phyloP scores from a whole-genome alignment of 805 yeast genomes.

The Monosporozyma servazzii region DNA sequence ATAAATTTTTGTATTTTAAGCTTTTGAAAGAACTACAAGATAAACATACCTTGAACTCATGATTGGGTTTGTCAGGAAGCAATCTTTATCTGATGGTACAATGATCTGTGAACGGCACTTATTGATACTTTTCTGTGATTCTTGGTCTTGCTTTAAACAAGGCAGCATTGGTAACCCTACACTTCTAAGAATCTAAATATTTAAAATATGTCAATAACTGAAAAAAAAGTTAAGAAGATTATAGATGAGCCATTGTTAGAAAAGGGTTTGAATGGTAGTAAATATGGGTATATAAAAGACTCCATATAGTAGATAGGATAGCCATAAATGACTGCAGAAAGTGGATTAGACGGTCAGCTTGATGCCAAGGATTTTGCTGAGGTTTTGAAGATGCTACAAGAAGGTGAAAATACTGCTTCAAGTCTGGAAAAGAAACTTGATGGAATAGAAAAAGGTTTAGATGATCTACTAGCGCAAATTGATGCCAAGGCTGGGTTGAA shows the following conservation, averaged over 20 bases:
- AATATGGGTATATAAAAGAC: not conserved
- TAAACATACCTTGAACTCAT: conserved; percentile 9
- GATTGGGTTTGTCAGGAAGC: not conserved
- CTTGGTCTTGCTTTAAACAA: not conserved
- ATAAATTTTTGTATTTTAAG: not conserved
- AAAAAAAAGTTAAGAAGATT: not conserved
- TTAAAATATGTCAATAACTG: not conserved
- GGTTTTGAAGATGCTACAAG: conserved; percentile 50
- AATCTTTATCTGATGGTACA: not conserved
- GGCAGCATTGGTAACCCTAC: not conserved
- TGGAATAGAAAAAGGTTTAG: conserved; percentile 42
- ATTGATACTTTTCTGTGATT: not conserved
- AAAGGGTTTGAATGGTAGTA: not conserved
- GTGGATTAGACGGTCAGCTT: conserved; percentile 30
- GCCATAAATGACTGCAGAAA: conserved; percentile 1
- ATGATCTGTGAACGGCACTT: not conserved
- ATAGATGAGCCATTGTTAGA: not conserved
- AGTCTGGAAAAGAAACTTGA: conserved; percentile 55
- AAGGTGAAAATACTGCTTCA: conserved; percentile 50
- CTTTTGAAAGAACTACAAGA: not conserved
- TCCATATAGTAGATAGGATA: not conserved
- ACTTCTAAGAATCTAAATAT: not conserved
- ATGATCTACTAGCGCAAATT: conserved; percentile 6
- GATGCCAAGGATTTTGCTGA: conserved; percentile 59
- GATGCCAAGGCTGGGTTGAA: not conserved